Evolutionary conservation across 176 grass and related monocot genomes (phyloP), one percentile per base, ranked within the genome.

Genomic region (Paspalum vaginatum): DNA sequence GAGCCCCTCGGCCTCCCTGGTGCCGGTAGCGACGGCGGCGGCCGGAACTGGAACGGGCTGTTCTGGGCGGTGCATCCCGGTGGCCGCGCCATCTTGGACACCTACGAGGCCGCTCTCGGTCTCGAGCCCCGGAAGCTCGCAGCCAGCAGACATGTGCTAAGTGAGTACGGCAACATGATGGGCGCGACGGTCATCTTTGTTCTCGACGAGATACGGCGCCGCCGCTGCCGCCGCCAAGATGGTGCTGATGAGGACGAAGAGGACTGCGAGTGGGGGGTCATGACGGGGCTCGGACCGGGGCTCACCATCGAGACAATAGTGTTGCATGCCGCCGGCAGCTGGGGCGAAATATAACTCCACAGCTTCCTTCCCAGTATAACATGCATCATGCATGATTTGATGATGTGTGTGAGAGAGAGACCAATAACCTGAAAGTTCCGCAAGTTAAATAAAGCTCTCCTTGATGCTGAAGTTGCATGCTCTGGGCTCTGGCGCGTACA

Each of bases 61-160:
- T 91, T 91, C 79, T 88, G 85, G 89, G 72, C 84, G 14, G 4
- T 79, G 11, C 90, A 92, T 47, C 82, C 90, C 0, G 87, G 87
- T 0, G 87, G 90, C 0, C 79, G 82, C 0, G 72, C 66, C 1
- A 76, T 86, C 53, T 7, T 85, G 46, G 83, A 89, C 42, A 21
- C 82, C 41, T 15, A 86, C 37, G 86, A 87, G 8, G 79, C 74
- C 2, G 76, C 75, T 21, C 20, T 92, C n/a, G 80, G 65, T 15
- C 61, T 94, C 2, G 12, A 85, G 21, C 74, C 88, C 4, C 68
- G 85, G 70, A 91, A 86, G 85, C 80, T 88, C 39, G 49, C 48
- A 17, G 54, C 77, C 17, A 83, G 79, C 57, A 81, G 81, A 11
- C 68, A 61, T 0, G 85, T 93, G 40, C 74, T 93, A 10, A 76